These are phyloP conservation scores for Aurinia saxatilis DNA, from an alignment of 345 rosid species.

Conservation along the genomic window DNA sequence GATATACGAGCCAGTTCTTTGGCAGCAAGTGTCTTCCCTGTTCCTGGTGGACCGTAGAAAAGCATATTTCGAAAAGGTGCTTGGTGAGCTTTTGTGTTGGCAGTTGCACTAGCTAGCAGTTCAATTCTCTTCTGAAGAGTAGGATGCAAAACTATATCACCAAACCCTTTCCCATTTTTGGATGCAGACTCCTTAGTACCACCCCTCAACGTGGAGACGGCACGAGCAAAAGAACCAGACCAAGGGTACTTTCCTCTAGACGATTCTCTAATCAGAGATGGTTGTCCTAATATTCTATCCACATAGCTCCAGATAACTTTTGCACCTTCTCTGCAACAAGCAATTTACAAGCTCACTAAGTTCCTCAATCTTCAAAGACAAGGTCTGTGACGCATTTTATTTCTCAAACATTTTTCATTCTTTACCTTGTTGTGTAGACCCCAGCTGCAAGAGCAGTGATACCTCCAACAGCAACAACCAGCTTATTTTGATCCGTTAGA, in stretches of 20 bases:
- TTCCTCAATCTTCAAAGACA: background rate
- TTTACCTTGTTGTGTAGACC: constrained; percentile 88
- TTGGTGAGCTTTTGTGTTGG: constrained; percentile 91
- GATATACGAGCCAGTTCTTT: constrained; percentile 86
- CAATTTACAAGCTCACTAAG: constrained; percentile 10
- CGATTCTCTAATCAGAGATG: constrained; percentile 94
- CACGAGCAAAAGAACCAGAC: constrained; percentile 63
- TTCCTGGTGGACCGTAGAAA: constrained; percentile 98
- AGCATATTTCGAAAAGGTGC: constrained; percentile 97
- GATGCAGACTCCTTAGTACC: constrained; percentile 42
- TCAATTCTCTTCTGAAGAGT: constrained; percentile 78
- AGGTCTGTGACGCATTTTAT: background rate
- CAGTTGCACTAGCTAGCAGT: constrained; percentile 86
- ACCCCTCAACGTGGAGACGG: constrained; percentile 32
- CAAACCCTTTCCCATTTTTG: constrained; percentile 66
- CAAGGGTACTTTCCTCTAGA: constrained; percentile 99
- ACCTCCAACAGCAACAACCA: constrained; percentile 93
- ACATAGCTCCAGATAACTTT: constrained; percentile 96
- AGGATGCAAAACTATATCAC: constrained; percentile 89
- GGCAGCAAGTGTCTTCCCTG: constrained; percentile 99
- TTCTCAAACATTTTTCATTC: background rate
- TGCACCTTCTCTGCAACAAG: constrained; percentile 85
- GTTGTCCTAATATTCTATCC: constrained; percentile 95
- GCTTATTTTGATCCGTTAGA: constrained; percentile 92
- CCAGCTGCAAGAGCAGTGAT: constrained; percentile 98